Evolutionary conservation across 2,329 filamentous ascomycete species (phyloP).

Genomic region (Iodosphaeria phyllophila): DNA sequence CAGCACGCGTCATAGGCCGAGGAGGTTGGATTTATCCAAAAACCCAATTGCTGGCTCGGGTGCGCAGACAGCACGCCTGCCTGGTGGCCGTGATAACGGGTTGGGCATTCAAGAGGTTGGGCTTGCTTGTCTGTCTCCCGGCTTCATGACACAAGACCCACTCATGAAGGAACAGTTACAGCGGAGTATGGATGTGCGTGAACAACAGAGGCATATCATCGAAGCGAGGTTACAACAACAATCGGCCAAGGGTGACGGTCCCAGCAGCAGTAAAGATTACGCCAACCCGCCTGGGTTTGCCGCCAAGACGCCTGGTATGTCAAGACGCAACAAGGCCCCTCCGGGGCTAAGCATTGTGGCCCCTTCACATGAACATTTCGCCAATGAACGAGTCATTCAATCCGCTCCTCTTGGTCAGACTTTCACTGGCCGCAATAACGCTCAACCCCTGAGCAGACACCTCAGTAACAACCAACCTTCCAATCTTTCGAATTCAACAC

Average conservation of each 20-base stretch:
- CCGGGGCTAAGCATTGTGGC: slow-evolving; percentile 89
- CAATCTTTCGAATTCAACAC: slow-evolving; percentile 64
- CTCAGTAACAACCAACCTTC: slow-evolving; percentile 67
- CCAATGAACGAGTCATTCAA: slow-evolving; percentile 87
- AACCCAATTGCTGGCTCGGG: slow-evolving; percentile 29
- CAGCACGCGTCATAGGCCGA: slow-evolving; percentile 54
- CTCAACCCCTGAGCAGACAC: slow-evolving; percentile 59
- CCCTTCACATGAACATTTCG: slow-evolving; percentile 79
- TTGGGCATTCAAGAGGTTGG: slow-evolving; percentile 83
- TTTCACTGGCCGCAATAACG: slow-evolving; percentile 77
- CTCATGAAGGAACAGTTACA: slow-evolving; percentile 90
- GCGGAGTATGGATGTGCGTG: slow-evolving; percentile 78
- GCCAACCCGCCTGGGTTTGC: slow-evolving; percentile 28
- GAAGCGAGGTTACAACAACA: slow-evolving; percentile 80
- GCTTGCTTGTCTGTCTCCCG: slow-evolving; percentile 82
- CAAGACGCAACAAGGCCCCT: slow-evolving; percentile 60
- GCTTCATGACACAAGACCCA: slow-evolving; percentile 93
- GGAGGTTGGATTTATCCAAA: slow-evolving; percentile 61
- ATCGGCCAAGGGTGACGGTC: slow-evolving; percentile 57
- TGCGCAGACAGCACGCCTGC: slow-evolving; percentile 46
- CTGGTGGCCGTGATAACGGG: slow-evolving; percentile 62
- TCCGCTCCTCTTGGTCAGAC: slow-evolving; percentile 89
- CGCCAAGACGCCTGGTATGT: slow-evolving; percentile 53
- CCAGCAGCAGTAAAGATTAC: slow-evolving; percentile 34
- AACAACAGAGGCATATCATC: slow-evolving; percentile 89